A percentile compares a stretch with the other conserved stretches of the same genome.
Conservation (phyloP, 2,329 filamentous ascomycete genomes). For the Alternaria sp. region DNA sequence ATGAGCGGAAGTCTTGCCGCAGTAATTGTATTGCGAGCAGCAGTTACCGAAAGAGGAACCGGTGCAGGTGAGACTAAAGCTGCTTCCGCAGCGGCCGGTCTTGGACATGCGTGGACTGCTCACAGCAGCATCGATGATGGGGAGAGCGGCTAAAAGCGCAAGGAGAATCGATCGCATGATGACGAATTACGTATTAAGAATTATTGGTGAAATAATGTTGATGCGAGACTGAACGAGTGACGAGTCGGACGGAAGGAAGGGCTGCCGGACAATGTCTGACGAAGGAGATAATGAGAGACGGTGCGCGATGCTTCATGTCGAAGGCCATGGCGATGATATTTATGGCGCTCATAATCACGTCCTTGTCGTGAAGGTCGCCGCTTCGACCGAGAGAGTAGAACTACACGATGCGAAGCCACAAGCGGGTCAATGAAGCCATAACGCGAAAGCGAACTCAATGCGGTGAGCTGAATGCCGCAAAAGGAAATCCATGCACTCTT, state of each 20-base stretch:
- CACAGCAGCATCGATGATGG: not conserved
- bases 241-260: not conserved
- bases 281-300: rapidly evolving
- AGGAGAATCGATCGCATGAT: not conserved
- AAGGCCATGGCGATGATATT: not conserved
- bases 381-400: not conserved
- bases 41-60: not conserved
- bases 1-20: not conserved
- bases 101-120: not conserved
- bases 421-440: not conserved
- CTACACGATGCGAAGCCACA: not conserved
- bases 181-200: not conserved
- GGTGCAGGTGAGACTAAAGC: not conserved
- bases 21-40: not conserved
- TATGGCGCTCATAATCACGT: not conserved
- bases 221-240: not conserved
- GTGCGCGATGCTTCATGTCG: not conserved
- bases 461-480: not conserved
- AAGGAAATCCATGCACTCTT: not conserved
- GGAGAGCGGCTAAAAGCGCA: not conserved
- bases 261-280: not conserved
- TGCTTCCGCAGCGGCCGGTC: not conserved
- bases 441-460: not conserved
- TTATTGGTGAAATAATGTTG: not conserved
- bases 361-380: not conserved